These are phyloP conservation scores for Jackrogersella minutella DNA, from an alignment of 495 filamentous ascomycete genomes.

Conservation along the genomic window DNA sequence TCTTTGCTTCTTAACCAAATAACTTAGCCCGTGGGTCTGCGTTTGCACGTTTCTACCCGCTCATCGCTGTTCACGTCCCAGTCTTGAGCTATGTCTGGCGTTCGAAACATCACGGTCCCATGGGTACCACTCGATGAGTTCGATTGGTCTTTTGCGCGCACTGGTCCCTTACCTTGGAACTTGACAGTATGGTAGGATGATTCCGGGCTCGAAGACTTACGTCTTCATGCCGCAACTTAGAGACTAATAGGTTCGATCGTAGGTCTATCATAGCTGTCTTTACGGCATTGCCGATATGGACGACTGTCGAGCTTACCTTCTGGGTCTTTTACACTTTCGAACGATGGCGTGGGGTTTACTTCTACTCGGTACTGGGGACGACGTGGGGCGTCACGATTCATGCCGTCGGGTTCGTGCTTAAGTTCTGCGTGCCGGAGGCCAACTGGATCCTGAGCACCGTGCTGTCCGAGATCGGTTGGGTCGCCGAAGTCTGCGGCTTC, in stretches of 20 bases:
- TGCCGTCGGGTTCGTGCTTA: constrained; percentile 67
- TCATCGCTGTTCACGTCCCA: background rate
- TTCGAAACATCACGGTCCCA: constrained; percentile 28
- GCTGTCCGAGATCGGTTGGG: constrained; percentile 66
- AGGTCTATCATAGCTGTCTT: constrained; percentile 48
- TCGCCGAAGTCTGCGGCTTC: constrained; percentile 70
- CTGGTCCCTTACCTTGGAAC: constrained; percentile 27
- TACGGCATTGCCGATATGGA: constrained; percentile 53
- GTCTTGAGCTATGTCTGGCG: constrained; percentile 20
- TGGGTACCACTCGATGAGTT: constrained; percentile 32
- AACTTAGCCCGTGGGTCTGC: no score
- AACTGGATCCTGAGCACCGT: constrained; percentile 53
- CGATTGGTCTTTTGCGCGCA: constrained; percentile 30
- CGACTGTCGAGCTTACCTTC: constrained; percentile 52
- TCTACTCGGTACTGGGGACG: constrained; percentile 52
- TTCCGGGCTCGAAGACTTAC: background rate
- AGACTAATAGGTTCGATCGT: background rate
- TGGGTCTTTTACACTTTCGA: constrained; percentile 53
- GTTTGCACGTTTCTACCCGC: background rate
- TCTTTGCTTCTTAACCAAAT: background rate
- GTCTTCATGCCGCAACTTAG: background rate
- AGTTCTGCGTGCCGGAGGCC: constrained; percentile 62
- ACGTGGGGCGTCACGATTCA: constrained; percentile 64
- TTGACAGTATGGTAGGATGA: constrained; percentile 25
- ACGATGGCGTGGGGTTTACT: constrained; percentile 50